Conservation (phyloP, 2,329 filamentous ascomycete genomes). For the Fusarium sp. region DNA sequence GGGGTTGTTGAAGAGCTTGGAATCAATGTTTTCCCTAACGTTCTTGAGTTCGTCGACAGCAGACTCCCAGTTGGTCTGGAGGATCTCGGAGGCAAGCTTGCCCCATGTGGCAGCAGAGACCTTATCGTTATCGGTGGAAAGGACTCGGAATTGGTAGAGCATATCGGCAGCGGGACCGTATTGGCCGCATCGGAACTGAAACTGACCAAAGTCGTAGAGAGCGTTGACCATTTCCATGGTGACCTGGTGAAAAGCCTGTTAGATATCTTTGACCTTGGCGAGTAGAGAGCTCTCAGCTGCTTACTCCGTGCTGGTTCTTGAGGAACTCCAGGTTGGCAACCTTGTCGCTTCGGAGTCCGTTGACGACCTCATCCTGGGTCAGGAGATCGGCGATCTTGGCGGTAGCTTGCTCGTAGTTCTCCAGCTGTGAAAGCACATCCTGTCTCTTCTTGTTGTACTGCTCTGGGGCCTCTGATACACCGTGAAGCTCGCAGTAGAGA, state of each 20-base stretch:
- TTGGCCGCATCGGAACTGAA: conserved; percentile 97
- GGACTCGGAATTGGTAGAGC: conserved; percentile 96
- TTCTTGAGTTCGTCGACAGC: conserved; percentile 91
- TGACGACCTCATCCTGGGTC: conserved; percentile 88
- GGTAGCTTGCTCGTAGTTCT: conserved; percentile 86
- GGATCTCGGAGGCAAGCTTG: conserved; percentile 95
- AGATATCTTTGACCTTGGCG: conserved; percentile 15
- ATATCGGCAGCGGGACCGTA: conserved; percentile 91
- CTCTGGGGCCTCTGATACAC: conserved; percentile 77
- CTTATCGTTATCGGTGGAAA: conserved; percentile 98
- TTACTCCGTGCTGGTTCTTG: conserved; percentile 92
- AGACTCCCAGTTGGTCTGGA: conserved; percentile 93
- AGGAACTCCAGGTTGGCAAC: conserved; percentile 98
- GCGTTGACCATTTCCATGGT: conserved; percentile 95
- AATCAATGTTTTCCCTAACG: conserved; percentile 91
- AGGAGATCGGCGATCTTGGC: conserved; percentile 88
- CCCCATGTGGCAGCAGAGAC: conserved; percentile 96
- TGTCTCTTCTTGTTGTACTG: conserved; percentile 92
- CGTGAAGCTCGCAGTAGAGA: conserved; percentile 89
- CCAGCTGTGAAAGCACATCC: conserved; percentile 83
- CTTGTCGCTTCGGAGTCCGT: conserved; percentile 93
- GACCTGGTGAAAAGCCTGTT: conserved; percentile 60
- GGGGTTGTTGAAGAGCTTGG: conserved; percentile 94
- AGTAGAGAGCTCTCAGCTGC: conserved; percentile 44
- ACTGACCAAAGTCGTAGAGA: conserved; percentile 94